Evolutionary conservation across 768 basidiomycete species (phyloP).

Genomic region (Lactifluus volemus): DNA sequence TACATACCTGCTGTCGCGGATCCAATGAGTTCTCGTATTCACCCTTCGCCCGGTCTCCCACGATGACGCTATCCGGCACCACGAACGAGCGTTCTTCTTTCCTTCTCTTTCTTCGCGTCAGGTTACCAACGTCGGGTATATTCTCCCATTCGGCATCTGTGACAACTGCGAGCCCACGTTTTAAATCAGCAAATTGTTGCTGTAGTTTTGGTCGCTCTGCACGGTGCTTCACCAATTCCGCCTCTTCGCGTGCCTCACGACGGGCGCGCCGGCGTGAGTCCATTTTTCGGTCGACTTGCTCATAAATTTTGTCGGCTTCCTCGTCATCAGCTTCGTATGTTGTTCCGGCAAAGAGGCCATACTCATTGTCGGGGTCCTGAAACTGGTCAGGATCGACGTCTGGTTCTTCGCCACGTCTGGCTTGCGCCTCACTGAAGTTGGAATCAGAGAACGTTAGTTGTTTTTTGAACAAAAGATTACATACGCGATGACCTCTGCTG

Average conservation of each 20-base stretch:
- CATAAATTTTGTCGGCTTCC: conserved; percentile 94
- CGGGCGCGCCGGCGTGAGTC: conserved; percentile 73
- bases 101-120: conserved; percentile 85
- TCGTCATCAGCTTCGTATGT: conserved; percentile 97
- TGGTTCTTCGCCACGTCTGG: conserved; percentile 76
- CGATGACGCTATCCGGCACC: conserved; percentile 88
- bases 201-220: conserved; percentile 92
- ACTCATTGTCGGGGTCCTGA: conserved; percentile 97
- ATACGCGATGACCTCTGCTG: conserved; percentile 83
- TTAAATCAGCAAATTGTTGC: conserved; percentile 91
- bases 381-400: conserved; percentile 87
- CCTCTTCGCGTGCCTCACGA: conserved; percentile 70
- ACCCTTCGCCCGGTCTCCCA: conserved; percentile 68
- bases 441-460: background rate
- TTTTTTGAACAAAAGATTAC: conserved; percentile 24
- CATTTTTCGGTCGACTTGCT: conserved; percentile 84
- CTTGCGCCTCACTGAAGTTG: conserved; percentile 67
- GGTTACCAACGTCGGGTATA: conserved; percentile 93
- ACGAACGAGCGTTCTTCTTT: conserved; percentile 81
- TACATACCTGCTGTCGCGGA: conserved; percentile 63
- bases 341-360: conserved; percentile 90
- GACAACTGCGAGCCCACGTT: conserved; percentile 77
- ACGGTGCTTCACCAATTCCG: conserved; percentile 66
- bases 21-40: conserved; percentile 78
- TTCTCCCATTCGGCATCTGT: conserved; percentile 91